A percentile compares a stretch with the other conserved stretches of the same genome.
These are phyloP conservation scores for Reticulascus tulasneorum DNA, from an alignment of 2,329 filamentous ascomycete genomes.

Conservation along the genomic window DNA sequence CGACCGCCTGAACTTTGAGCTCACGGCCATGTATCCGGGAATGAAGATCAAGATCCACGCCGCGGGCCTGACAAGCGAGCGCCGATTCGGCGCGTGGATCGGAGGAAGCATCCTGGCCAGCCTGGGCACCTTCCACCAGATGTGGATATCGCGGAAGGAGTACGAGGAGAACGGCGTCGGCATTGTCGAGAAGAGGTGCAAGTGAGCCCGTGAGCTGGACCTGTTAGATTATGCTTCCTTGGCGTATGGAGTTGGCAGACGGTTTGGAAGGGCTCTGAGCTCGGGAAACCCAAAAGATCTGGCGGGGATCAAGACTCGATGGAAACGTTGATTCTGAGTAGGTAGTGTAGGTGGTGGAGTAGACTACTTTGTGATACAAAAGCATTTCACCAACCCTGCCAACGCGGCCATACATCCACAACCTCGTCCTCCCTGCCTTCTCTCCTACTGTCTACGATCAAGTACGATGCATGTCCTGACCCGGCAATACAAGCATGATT, in stretches of 20 bases:
- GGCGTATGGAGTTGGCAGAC: background rate
- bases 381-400: too few relatives aligned
- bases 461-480: too few relatives aligned
- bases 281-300: too few relatives aligned
- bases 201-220: conserved; percentile 47
- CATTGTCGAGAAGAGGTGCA: conserved; percentile 95
- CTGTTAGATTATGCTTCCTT: background rate
- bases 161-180: conserved; percentile 90
- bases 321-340: too few relatives aligned
- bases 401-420: too few relatives aligned
- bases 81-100: conserved; percentile 92
- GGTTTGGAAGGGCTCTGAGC: background rate
- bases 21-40: conserved; percentile 77
- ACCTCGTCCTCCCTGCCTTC: too few relatives aligned
- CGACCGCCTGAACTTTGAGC: conserved; percentile 81
- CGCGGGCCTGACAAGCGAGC: conserved; percentile 78
- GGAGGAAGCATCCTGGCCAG: conserved; percentile 94
- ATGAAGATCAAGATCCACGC: conserved; percentile 86
- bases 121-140: conserved; percentile 96
- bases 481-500: too few relatives aligned
- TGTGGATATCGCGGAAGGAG: conserved; percentile 98
- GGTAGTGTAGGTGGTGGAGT: too few relatives aligned
- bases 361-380: too few relatives aligned
- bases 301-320: too few relatives aligned
- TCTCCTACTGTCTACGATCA: too few relatives aligned